A percentile compares a stretch with the other conserved stretches of the same genome.
Conservation (phyloP, 2,329 filamentous ascomycete genomes). For the Fusarium palustre region DNA sequence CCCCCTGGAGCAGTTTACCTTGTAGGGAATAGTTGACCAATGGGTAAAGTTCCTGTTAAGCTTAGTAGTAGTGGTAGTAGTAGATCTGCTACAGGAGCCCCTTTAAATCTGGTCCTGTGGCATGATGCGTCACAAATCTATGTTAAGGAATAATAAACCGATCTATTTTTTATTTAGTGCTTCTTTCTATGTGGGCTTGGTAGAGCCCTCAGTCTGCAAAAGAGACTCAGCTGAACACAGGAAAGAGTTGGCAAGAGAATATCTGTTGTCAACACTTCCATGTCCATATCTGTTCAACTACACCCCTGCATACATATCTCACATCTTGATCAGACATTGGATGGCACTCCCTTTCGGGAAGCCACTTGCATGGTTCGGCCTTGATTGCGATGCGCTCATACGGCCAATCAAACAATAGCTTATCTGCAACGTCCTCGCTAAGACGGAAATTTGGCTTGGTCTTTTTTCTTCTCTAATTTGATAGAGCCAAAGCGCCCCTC, state of each 20-base stretch:
- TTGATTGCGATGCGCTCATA: constrained; percentile 12
- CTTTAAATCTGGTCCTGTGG: neutral
- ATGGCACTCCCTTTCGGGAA: constrained; percentile 19
- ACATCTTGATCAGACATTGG: constrained; percentile 33
- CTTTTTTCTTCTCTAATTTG: constrained; percentile 12
- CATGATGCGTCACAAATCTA: constrained; percentile 6
- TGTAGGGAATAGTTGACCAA: constrained; percentile 1
- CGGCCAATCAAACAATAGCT: constrained; percentile 20
- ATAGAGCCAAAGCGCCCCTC: constrained; percentile 2
- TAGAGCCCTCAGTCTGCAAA: too few relatives aligned
- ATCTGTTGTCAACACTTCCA: neutral
- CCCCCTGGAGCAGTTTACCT: constrained; percentile 10
- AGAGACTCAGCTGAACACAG: neutral
- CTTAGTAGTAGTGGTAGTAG: constrained; percentile 1
- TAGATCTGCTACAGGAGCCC: constrained; percentile 14
- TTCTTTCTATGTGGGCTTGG: neutral
- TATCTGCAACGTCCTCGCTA: constrained; percentile 24
- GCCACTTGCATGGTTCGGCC: constrained; percentile 31
- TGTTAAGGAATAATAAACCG: neutral
- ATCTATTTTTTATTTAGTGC: neutral
- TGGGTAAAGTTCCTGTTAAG: constrained; percentile 14
- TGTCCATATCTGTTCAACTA: neutral
- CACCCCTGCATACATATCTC: constrained; percentile 33
- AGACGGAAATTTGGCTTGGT: constrained; percentile 37
- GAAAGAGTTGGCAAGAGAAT: neutral